phyloP scores from a whole-genome alignment of 345 rosid species.

The Microcos paniculata region DNA sequence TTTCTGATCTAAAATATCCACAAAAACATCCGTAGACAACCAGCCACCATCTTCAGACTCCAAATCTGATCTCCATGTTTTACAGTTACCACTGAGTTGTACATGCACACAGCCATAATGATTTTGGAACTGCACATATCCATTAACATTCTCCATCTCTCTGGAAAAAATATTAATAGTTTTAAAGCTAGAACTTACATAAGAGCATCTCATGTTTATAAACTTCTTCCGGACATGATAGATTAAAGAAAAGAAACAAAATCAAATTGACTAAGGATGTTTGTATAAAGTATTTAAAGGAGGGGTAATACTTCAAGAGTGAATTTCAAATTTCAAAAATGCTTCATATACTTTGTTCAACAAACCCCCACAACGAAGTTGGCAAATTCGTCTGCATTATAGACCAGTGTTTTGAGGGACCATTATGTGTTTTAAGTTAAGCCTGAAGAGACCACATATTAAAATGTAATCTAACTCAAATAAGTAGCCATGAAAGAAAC shows the following conservation, averaged over 20 bases:
- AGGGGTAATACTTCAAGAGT: background rate
- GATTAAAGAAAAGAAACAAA: background rate
- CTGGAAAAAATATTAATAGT: slow-evolving; percentile 41
- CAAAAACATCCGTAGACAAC: slow-evolving; percentile 79
- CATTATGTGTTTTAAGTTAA: background rate
- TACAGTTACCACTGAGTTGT: slow-evolving; percentile 85
- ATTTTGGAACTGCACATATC: slow-evolving; percentile 87
- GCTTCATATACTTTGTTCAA: background rate
- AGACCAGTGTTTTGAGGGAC: background rate
- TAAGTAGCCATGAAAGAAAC: background rate
- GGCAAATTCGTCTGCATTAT: background rate
- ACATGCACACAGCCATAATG: slow-evolving; percentile 77
- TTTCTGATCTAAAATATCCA: slow-evolving; percentile 72
- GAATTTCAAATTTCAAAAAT: background rate
- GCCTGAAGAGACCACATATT: background rate
- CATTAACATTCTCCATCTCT: slow-evolving; percentile 80
- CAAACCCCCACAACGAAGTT: background rate
- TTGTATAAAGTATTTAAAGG: background rate
- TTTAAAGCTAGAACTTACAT: slow-evolving; percentile 19
- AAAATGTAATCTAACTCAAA: background rate
- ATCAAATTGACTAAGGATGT: background rate
- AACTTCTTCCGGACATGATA: background rate
- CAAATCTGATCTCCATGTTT: slow-evolving; percentile 79
- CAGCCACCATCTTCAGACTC: slow-evolving; percentile 89
- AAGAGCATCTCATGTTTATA: background rate